phyloP scores from a whole-genome alignment of 2,329 filamentous ascomycete genomes.

The Pseudocercospora crystallina region DNA sequence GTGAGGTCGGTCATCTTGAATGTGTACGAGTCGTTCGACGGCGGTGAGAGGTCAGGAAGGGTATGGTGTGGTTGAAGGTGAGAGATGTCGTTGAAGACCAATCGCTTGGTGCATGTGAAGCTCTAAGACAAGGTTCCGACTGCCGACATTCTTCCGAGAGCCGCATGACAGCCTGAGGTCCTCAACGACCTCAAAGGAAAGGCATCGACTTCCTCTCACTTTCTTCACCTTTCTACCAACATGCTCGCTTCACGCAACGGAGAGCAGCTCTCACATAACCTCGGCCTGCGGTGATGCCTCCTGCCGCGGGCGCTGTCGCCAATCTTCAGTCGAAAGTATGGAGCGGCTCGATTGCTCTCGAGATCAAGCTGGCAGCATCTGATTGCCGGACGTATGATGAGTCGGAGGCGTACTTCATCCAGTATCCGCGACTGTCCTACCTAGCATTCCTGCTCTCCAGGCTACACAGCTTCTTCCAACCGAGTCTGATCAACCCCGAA shows the following conservation, averaged over 20 bases:
- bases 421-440: constrained; percentile 66
- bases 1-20: constrained; percentile 22
- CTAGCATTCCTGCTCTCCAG: constrained; percentile 64
- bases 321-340: constrained; percentile 54
- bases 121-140: too few species aligned
- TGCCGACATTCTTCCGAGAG: too few species aligned
- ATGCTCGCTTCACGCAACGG: constrained; percentile 4
- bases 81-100: neutral
- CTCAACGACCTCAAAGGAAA: too few species aligned
- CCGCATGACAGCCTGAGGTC: too few species aligned
- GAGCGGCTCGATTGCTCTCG: constrained; percentile 59
- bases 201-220: too few species aligned
- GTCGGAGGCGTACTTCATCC: constrained; percentile 61
- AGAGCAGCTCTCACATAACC: neutral
- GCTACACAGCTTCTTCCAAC: constrained; percentile 62
- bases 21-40: neutral
- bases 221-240: constrained; percentile 1
- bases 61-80: neutral
- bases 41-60: neutral
- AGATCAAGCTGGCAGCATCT: constrained; percentile 58
- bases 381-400: constrained; percentile 63
- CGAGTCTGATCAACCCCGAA: constrained; percentile 58
- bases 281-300: constrained; percentile 27
- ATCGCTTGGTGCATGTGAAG: too few species aligned
- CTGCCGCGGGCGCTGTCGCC: constrained; percentile 30